Evolutionary conservation across 2,329 filamentous ascomycete genomes (phyloP).

Genomic region (Diaporthe humulicola): DNA sequence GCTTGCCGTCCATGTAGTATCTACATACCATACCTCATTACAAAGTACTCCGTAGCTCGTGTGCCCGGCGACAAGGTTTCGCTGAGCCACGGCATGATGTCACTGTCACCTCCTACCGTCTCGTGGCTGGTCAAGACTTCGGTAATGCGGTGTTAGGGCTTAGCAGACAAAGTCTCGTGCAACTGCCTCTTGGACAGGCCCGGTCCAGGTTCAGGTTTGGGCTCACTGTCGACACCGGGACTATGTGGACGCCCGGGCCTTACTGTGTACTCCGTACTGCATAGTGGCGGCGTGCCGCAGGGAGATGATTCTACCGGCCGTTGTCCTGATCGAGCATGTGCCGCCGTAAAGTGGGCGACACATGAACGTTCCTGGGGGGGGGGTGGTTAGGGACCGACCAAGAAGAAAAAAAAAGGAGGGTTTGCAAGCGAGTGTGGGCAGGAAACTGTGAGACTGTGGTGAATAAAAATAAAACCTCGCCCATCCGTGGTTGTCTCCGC

Average conservation of each 20-base stretch:
- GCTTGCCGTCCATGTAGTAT: no score
- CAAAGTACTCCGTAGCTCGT: background rate
- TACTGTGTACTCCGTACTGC: no score
- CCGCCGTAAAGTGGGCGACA: slow-evolving; percentile 6
- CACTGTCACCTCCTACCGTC: background rate
- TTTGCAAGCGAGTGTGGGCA: background rate
- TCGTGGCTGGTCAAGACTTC: background rate
- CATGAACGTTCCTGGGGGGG: background rate
- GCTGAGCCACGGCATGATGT: slow-evolving; percentile 24
- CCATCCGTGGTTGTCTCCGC: slow-evolving; percentile 1
- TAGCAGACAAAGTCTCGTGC: background rate
- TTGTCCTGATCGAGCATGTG: background rate
- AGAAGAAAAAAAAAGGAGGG: background rate
- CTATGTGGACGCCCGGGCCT: slow-evolving; percentile 3
- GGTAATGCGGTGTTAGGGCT: slow-evolving; percentile 2
- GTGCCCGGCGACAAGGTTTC: background rate
- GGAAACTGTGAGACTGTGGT: background rate
- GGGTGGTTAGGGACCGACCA: background rate
- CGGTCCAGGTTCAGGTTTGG: background rate
- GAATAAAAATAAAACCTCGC: background rate
- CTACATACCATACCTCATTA: no score
- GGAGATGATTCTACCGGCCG: background rate
- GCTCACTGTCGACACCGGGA: background rate
- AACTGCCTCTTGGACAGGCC: background rate
- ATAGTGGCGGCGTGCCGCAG: no score